Percentiles rank a stretch among this genome's conserved stretches.
Evolutionary conservation across 306 rosid species (phyloP).

Genomic region (Lathyrus tuberosus): DNA sequence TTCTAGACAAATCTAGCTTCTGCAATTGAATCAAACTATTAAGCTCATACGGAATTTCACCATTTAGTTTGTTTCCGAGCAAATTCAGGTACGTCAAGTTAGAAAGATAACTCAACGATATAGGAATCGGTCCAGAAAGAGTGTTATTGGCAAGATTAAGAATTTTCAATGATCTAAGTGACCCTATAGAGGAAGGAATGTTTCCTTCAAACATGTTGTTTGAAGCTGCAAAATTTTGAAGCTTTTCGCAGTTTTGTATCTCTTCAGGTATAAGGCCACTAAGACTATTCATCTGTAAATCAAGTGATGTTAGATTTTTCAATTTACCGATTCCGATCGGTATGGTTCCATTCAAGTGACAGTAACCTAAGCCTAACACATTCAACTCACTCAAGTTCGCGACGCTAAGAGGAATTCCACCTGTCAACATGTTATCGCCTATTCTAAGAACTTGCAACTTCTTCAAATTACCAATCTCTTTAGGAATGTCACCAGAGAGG

Average conservation of each 20-base stretch:
- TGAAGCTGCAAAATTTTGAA: slow-evolving; percentile 75
- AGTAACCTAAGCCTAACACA: slow-evolving; percentile 67
- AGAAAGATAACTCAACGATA: slow-evolving; percentile 54
- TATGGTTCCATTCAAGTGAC: slow-evolving; percentile 82
- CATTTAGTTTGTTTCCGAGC: slow-evolving; percentile 75
- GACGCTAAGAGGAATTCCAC: slow-evolving; percentile 66
- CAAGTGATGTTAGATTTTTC: slow-evolving; percentile 74
- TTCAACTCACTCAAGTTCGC: slow-evolving; percentile 68
- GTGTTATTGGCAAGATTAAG: slow-evolving; percentile 85
- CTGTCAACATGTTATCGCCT: slow-evolving; percentile 76
- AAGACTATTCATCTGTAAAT: slow-evolving; percentile 67
- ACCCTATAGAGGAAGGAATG: slow-evolving; percentile 66
- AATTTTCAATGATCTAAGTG: slow-evolving; percentile 57
- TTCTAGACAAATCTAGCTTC: slow-evolving; percentile 75
- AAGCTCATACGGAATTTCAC: slow-evolving; percentile 72
- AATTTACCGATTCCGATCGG: slow-evolving; percentile 69
- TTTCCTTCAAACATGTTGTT: slow-evolving; percentile 76
- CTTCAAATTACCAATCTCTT: slow-evolving; percentile 76
- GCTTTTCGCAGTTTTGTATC: slow-evolving; percentile 62
- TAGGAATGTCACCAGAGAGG: slow-evolving; percentile 79
- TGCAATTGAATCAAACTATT: slow-evolving; percentile 64
- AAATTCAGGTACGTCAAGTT: slow-evolving; percentile 74
- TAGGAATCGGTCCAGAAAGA: slow-evolving; percentile 81
- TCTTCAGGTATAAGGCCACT: slow-evolving; percentile 75
- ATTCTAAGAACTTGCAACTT: slow-evolving; percentile 78